Base-by-base conservation (phyloP, 176 grass and related monocot genomes). In the Phoenix roebelenii region DNA sequence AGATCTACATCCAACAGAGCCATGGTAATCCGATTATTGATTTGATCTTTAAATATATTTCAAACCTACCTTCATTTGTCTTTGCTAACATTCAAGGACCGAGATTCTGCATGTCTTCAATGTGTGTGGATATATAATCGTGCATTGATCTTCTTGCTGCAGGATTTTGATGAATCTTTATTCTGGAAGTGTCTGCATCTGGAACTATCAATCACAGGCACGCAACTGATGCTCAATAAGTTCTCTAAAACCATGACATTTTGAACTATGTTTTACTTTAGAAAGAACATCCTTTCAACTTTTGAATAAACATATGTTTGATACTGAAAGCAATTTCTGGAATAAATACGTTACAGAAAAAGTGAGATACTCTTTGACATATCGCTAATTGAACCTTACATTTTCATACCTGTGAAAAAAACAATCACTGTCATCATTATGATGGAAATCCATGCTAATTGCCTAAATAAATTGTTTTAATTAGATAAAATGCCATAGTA, bases 1-100 rank as follows among this genome's bases (percentile, higher is more conserved):
- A 69, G 93, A 98, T 85, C 85, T 92, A 35, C 93, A 98, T 68
- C 93, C 93, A n/a, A 81, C 84, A 2, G 93, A 98, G 73, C 93
- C 93, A 98, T 98, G 88, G 93, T 82, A 69, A 83, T 61, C 35
- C 71, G 64, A 69, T 54, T 62, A 1, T 35, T 39, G 65, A 39
- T 39, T 20, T 2, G 7, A 55, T 32, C 1, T 26, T 49, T 76
- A 51, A 66, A 70, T 61, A 3, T 50, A 51, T 72, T 71, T 65
- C 55, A 44, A 44, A 14, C 35, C 35, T 44, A 44, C 35, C 35
- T 44, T 7, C 35, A 44, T 44, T 44, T 9, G 35, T 2, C 10
- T 44, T 44, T 44, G 28, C 28, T 30, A 30, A 30, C 28, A 56
- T 55, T 55, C 15, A 55, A 9, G 18, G 23, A 30, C 28, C 23